Evolutionary conservation across 495 filamentous ascomycete species (phyloP), one percentile per base, ranked within the genome.

Genomic region (Pyronema omphalodes): DNA sequence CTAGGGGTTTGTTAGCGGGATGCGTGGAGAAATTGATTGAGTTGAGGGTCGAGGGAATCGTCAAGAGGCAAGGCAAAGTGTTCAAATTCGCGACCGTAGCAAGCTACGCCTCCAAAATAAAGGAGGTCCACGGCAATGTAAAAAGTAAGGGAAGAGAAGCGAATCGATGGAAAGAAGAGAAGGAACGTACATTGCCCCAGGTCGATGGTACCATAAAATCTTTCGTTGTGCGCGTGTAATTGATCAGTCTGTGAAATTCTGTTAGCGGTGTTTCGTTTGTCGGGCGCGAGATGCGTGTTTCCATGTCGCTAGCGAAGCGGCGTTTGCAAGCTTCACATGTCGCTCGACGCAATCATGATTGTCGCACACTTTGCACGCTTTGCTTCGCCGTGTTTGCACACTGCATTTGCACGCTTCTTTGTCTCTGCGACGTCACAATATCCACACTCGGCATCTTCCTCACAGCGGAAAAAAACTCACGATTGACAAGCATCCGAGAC

Each of bases 131-230:
- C 5, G 23, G 5, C 23, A 5, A 29, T 29, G 23, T 5, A 1
- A 29, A 5, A 29, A 29, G 23, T 29, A 29, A 29, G 23, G 51
- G 48, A 47, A 58, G 50, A 55, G 47, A 33, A 62, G 46, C 23
- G 44, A 43, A 34, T 50, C 35, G 33, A 12, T 36, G 29, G 45
- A 51, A 58, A 60, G 67, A 57, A 57, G 35, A 48, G 15, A 50
- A 39, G 39, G 53, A 43, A 63, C 81, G 68, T 75, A 96, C 88
- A 57, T 78, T 75, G 57, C 93, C 91, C 91, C 93, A 96, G 67
- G 93, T 81, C 48, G 84, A 88, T 51, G 91, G 91, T 58, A 98
- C 91, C 91, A 98, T 98, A 68, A 88, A 96, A 67, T 98, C 91
- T 70, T 86, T 85, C 59, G 91, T 95, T 68, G 81, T 85, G 66